A percentile compares a stretch with the other conserved stretches of the same genome.
Evolutionary conservation across 163 green algal genomes (phyloP).

Genomic region (Prototheca wickerhamii): DNA sequence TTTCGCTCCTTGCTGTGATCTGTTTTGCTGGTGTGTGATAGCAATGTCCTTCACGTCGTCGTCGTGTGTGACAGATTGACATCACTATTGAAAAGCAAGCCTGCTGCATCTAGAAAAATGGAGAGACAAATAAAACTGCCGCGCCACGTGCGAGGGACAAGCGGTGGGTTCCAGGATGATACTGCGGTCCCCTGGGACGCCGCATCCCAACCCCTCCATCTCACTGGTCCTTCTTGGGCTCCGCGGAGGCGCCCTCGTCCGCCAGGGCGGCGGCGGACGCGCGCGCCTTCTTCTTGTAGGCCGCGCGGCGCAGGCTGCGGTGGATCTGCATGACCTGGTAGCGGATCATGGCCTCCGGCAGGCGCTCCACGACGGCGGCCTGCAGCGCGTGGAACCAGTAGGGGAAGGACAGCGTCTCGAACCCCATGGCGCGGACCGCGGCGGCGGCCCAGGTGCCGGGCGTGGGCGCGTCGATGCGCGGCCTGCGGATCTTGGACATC

Average conservation of each 20-base stretch:
- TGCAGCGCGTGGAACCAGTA: conserved; percentile 49
- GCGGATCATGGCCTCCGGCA: conserved; percentile 19
- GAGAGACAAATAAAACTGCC: too few relatives aligned
- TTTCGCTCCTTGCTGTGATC: too few relatives aligned
- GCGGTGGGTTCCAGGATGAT: too few relatives aligned
- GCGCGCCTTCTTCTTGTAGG: conserved; percentile 25
- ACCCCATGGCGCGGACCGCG: conserved; percentile 36
- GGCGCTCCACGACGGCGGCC: conserved; percentile 12
- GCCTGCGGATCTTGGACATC: conserved; percentile 71
- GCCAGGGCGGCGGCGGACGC: not conserved
- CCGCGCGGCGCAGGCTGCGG: conserved; percentile 18
- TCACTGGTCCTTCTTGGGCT: conserved; percentile 14
- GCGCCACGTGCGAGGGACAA: too few relatives aligned
- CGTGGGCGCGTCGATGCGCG: conserved; percentile 27
- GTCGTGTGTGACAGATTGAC: too few relatives aligned
- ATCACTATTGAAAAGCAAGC: too few relatives aligned
- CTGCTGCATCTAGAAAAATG: too few relatives aligned
- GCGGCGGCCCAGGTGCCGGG: conserved; percentile 31
- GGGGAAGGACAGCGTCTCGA: conserved; percentile 31
- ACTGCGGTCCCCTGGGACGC: too few relatives aligned
- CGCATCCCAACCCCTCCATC: not conserved
- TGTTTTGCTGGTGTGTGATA: too few relatives aligned
- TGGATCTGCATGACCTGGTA: conserved; percentile 30
- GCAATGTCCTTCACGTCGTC: too few relatives aligned
- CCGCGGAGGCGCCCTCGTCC: not conserved